Base-by-base conservation (phyloP, 345 rosid species). In the Eutrema japonicum region DNA sequence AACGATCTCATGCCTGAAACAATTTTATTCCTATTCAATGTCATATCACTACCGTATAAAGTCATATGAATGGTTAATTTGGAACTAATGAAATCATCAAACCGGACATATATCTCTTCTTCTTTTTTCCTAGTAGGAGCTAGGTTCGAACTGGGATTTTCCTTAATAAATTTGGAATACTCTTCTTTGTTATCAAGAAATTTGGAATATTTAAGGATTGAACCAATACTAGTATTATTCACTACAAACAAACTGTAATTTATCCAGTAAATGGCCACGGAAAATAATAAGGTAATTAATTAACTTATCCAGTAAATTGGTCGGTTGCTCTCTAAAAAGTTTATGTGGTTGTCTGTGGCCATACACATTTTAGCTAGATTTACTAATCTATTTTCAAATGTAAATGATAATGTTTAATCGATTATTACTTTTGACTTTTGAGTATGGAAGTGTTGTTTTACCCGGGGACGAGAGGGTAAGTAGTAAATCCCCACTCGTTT, bases 391-490 rank as follows among this genome's bases (percentile, higher is more conserved):
- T 30, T 30, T 33, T 29, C 8, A 2, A 49, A 22, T 26, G 26
- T 22, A 50, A 50, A 47, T 2, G 51, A 16, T 47, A 7, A 22
- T 22, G 26, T 7, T 0, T 54, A 13, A 32, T 54, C 3, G 10
- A 32, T 32, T 8, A 27, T 54, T 53, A 30, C 57, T 10, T 52
- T 22, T 22, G 26, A 22, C 26, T 22, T 30, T 30, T 1, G 59
- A 54, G 55, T 45, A 36, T 10, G 35, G 10, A 72, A 18, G 32
- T 9, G 29, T 48, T 55, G 14, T 14, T 53, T 35, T 79, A 87
- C 90, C 91, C 87, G 0, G 91, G 91, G 7, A 88, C 82, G 16
- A 83, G 37, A 6, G 93, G 93, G 55, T 83, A 86, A 10, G 51
- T 29, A 4, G 82, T 41, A 26, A 9, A 5, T 0, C 87, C 88